Evolutionary conservation across 805 yeast species (phyloP), one percentile per base, ranked within the genome.

Genomic region (Lipomyces orientalis): DNA sequence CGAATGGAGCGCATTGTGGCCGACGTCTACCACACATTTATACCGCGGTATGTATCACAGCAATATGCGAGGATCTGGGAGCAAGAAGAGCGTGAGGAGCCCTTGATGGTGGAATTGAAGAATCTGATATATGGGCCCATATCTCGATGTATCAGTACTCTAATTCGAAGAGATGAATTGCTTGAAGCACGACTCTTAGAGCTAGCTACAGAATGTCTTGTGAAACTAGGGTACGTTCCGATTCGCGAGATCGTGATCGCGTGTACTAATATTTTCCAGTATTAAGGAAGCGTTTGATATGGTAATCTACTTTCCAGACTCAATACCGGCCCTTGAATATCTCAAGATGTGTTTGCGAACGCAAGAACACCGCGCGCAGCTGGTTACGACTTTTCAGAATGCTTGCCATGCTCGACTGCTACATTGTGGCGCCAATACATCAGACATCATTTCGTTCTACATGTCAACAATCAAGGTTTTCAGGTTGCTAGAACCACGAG

Each of bases 351-450:
- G 90, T 67, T 73, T 90, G 57, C 78, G 74, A 39, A 81, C 82
- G 12, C 79, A 81, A 0, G 74, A 76, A 33, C 90, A 88, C 64
- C 78, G 93, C 65, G 77, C 85, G 1, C 75, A 77, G 8, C 76
- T 89, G 4, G 90, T 89, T 2, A 78, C 79, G 12, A 75, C 77
- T 0, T 90, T 89, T 69, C 84, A 83, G 7, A 67, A 73, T 0
- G 73, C 79, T 1, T 85, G 90, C 64, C 65, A 59, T 29, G 55
- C 58, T 55, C 76, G 83, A 43, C 75, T 93, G 10, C 80, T 93
- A 25, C 95, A 91, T 73, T 89, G 97, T 2, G 97, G 97, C 25
- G 85, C 90, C 0, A 87, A 90, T 71, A 94, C 98, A 0, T 83
- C 84, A 4, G 91, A 88, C 61, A 87, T 92, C 7, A 84, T 94